phyloP scores from a whole-genome alignment of 2,329 filamentous ascomycete species.

The Penicillium hordei region DNA sequence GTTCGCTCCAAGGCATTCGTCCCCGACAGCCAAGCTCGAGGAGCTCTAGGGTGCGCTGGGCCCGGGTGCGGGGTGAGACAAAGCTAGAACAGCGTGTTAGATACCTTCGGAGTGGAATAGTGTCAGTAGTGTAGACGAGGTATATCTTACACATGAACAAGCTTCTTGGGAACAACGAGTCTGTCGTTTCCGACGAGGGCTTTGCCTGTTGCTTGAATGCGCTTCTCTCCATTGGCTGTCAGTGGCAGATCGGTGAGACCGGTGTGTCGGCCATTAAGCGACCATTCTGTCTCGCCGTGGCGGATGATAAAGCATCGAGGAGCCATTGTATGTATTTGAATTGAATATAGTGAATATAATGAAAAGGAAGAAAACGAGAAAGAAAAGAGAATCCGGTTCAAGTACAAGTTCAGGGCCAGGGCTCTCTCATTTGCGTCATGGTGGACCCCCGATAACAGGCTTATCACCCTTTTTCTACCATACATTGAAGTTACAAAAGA shows the following conservation, averaged over 20 bases:
- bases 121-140: conserved; percentile 28
- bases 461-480: not conserved
- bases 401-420: not conserved
- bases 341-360: not conserved
- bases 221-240: conserved; percentile 76
- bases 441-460: conserved; percentile 7
- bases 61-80: conserved; percentile 80
- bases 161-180: conserved; percentile 76
- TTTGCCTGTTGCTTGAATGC: conserved; percentile 72
- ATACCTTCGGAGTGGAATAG: not conserved
- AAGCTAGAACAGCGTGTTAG: conserved; percentile 52
- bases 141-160: conserved; percentile 72
- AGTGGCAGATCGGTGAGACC: conserved; percentile 82
- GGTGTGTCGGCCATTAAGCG: conserved; percentile 80
- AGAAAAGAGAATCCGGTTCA: conserved; percentile 5
- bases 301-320: conserved; percentile 79
- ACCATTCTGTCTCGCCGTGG: conserved; percentile 96
- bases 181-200: conserved; percentile 82
- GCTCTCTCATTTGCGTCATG: conserved; percentile 5
- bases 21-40: conserved; percentile 71
- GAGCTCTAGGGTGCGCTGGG: conserved; percentile 86
- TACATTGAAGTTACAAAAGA: too few species aligned
- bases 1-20: conserved; percentile 66
- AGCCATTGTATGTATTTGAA: conserved; percentile 42
- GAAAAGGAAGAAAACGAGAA: not conserved